Evolutionary conservation across 2,329 filamentous ascomycete genomes (phyloP).

Genomic region (Xylariaceae sp.): DNA sequence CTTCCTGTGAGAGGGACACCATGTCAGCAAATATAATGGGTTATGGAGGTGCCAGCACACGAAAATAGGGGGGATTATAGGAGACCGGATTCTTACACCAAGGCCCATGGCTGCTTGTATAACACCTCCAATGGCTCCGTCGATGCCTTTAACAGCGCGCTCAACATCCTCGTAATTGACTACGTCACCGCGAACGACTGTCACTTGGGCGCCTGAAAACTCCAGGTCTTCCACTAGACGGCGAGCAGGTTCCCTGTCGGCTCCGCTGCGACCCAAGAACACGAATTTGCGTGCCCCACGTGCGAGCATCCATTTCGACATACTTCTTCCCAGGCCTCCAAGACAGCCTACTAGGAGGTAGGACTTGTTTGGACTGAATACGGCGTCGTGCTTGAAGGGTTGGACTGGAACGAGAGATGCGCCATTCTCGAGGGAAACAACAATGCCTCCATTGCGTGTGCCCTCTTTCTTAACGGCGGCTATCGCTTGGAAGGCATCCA

Average conservation of each 20-base stretch:
- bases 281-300: conserved; percentile 30
- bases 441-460: conserved; percentile 8
- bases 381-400: background rate
- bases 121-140: conserved; percentile 26
- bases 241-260: conserved; percentile 14
- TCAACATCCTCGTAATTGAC: conserved; percentile 7
- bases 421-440: conserved; percentile 4
- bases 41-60: no score
- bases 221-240: conserved; percentile 19
- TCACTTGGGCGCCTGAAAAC: background rate
- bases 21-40: no score
- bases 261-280: conserved; percentile 30
- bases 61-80: no score
- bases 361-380: background rate
- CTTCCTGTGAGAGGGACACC: conserved; percentile 12
- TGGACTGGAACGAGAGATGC: conserved; percentile 1
- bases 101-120: conserved; percentile 33
- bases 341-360: conserved; percentile 16
- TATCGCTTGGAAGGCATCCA: conserved; percentile 6
- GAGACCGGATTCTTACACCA: background rate
- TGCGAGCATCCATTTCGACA: conserved; percentile 23
- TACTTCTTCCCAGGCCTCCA: conserved; percentile 26
- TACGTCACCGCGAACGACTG: conserved; percentile 16
- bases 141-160: conserved; percentile 11
- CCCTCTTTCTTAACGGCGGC: background rate